Percentiles rank a stretch among this genome's conserved stretches.
Evolutionary conservation across 306 rosid species (phyloP).

Genomic region (Coriaria nepalensis): DNA sequence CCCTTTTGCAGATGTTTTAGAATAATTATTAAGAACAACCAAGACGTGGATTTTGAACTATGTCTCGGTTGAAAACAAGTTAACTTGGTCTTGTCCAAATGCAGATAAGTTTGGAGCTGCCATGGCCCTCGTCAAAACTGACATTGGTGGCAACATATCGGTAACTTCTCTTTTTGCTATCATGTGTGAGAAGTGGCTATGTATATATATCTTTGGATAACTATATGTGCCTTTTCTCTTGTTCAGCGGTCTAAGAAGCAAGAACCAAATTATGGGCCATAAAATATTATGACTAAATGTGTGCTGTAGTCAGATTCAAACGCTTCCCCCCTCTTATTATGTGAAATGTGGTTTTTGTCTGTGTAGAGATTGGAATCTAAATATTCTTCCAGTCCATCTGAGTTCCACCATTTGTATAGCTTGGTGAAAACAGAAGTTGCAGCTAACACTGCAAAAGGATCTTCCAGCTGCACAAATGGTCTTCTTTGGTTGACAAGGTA

Average conservation of each 20-base stretch:
- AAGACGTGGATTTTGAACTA: not conserved
- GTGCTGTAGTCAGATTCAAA: not conserved
- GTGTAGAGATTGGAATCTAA: conserved; percentile 80
- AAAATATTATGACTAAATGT: no score
- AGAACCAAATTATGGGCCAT: no score
- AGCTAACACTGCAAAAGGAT: conserved; percentile 58
- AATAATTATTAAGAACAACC: not conserved
- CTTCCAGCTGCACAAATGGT: conserved; percentile 96
- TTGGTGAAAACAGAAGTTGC: conserved; percentile 75
- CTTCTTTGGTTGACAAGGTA: conserved; percentile 99
- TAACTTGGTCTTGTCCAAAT: conserved; percentile 9
- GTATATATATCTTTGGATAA: no score
- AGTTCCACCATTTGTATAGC: conserved; percentile 55
- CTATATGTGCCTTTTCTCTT: no score
- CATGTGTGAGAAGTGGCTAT: no score
- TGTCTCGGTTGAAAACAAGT: no score
- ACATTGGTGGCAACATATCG: conserved; percentile 79
- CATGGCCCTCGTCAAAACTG: conserved; percentile 73
- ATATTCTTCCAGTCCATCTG: conserved; percentile 40
- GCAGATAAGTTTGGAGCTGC: conserved; percentile 96
- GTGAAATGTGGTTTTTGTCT: conserved; percentile 15
- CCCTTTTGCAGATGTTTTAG: conserved; percentile 4
- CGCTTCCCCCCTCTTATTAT: not conserved
- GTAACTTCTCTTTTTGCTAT: conserved; percentile 21
- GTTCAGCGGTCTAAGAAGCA: no score